Conservation (phyloP, 192 early-diverging fungal species). For the Ramicandelaber brevisporus region DNA sequence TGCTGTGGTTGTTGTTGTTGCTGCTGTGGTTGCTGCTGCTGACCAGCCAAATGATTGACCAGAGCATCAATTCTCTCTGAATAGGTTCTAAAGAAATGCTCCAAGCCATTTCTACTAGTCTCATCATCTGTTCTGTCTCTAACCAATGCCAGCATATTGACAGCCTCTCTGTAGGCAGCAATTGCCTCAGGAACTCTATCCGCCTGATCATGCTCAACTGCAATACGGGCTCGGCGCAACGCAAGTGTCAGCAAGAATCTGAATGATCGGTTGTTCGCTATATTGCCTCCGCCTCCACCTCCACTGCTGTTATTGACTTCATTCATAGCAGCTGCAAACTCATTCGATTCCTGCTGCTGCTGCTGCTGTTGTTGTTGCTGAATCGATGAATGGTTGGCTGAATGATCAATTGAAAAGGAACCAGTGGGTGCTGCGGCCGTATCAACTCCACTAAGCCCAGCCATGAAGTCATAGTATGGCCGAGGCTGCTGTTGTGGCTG, state of each 20-base stretch:
- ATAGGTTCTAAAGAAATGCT: conserved; percentile 24
- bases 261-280: conserved; percentile 23
- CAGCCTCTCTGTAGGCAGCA: conserved; percentile 20
- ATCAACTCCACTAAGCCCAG: no score
- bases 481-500: no score
- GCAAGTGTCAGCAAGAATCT: conserved; percentile 19
- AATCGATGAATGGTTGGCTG: no score
- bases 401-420: no score
- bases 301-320: no score
- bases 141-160: conserved; percentile 21
- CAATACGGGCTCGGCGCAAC: conserved; percentile 19
- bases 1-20: not conserved
- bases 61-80: conserved; percentile 17
- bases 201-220: conserved; percentile 18
- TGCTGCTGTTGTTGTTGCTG: no score
- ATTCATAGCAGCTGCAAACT: no score
- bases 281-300: conserved; percentile 7
- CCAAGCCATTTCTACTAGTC: conserved; percentile 15
- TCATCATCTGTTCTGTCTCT: conserved; percentile 17
- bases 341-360: no score
- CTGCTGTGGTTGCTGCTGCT: not conserved
- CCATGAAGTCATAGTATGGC: no score
- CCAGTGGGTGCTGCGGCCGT: no score
- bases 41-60: not conserved
- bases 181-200: conserved; percentile 19